Evolutionary conservation across 345 rosid genomes (phyloP), one percentile per base, ranked within the genome.

Genomic region (Pistacia vera): DNA sequence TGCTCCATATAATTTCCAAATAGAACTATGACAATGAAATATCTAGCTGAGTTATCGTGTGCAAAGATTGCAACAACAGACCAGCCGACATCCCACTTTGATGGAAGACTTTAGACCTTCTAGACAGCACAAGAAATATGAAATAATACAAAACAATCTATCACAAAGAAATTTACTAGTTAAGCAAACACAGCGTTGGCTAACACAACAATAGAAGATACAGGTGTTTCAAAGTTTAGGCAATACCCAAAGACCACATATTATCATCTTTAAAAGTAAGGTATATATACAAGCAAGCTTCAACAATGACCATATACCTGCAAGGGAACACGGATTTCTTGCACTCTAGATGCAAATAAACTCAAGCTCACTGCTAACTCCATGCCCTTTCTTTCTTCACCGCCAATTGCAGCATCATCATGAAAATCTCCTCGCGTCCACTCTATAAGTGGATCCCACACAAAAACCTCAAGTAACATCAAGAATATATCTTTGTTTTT

Each of bases 311-410:
- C 48, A 74, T 55, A 57, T 86, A 94, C 98, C 98, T 94, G 97
- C 85, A 94, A 80, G 59, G 94, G 93, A 85, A 91, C 90, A 73
- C 97, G 98, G 68, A 92, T 91, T 86, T 94, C 98, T 87, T 92
- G 97, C 83, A 94, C 93, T 78, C 98, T 88, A 67, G 98, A 92
- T 73, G 97, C 90, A 91, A 94, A 94, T 79, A 94, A 90, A 86
- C 97, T 94, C 89, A 92, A 86, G 89, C 98, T 92, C 79, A 94
- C 96, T 8, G 98, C 97, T 81, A 92, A 83, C 85, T 94, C 98
- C 98, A 94, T 94, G 79, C 97, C 97, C 84, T 92, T 94, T 85
- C 98, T 90, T 88, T 94, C 98, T 86, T 94, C 97, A 75, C 96
- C 96, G 66, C 91, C 97, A 85, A 94, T 92, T 65, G 97, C 96